Base-by-base conservation (phyloP, 306 rosid genomes). In the Sophora flavescens region DNA sequence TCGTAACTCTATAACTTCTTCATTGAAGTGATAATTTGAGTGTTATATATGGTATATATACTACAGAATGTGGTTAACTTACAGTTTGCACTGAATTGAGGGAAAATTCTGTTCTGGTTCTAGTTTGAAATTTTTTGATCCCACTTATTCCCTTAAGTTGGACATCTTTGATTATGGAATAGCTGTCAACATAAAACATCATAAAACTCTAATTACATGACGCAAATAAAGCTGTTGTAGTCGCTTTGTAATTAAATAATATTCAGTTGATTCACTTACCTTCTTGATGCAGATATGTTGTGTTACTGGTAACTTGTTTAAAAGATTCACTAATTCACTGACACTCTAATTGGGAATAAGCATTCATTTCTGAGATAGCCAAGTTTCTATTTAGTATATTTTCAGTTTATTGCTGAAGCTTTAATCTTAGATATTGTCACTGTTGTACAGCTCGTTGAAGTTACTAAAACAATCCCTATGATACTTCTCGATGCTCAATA, bases 1-100 rank as follows among this genome's bases (percentile, higher is more conserved):
- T 79, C 74, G 17, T 80, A 28, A 10, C 41, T 39, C 44, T 36
- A 6, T 62, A 42, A 41, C 60, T 33, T 73, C 50, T 58, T 78
- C 47, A 14, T 61, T 68, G 38, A 62, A 42, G 50, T 63, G 35
- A 50, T 30, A 72, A 42, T 63, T 72, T 57, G 47, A 74, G 50
- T 63, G 61, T 72, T 71, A 64, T 65, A 50, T 48, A 70, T 56
- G 8, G 15, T 56, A 18, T 8, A 16, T 61, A 10, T 38, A 42
- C 51, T 58, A 63, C 16, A 6, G 47, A 71, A 44, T 22, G 56
- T 65, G 42, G 41, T 65, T 41, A 30, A 44, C 60, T 7, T 33
- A n/a, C 14, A 32, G 50, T 32, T 44, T 64, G 44, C 35, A 30
- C 54, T 2, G 14, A 72, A 14, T 13, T 44, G 50, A 32, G 12